A percentile compares a stretch with the other conserved stretches of the same genome.
phyloP scores from a whole-genome alignment of 2,329 filamentous ascomycete genomes.

The Epichloe baconii region DNA sequence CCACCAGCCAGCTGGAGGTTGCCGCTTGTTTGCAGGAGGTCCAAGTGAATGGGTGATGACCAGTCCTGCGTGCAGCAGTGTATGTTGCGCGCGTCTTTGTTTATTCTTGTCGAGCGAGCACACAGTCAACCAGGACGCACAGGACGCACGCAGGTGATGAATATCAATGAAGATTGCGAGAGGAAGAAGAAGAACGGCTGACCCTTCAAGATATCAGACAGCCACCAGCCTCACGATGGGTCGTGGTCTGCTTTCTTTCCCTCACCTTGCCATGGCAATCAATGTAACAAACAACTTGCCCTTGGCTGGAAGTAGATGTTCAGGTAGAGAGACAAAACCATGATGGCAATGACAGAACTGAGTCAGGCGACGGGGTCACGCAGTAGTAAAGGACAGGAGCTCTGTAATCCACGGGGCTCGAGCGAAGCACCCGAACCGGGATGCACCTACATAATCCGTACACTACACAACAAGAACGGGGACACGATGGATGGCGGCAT shows the following conservation, averaged over 20 bases:
- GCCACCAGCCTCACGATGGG: background rate
- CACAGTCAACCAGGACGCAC: background rate
- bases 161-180: background rate
- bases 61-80: background rate
- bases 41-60: background rate
- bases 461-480: background rate
- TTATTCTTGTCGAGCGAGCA: background rate
- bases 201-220: background rate
- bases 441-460: background rate
- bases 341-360: background rate
- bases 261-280: background rate
- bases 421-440: background rate
- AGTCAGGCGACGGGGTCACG: background rate
- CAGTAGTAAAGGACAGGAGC: background rate
- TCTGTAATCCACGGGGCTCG: background rate
- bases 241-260: background rate
- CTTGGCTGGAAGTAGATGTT: background rate
- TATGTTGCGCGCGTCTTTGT: background rate
- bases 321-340: background rate
- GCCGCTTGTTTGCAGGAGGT: background rate
- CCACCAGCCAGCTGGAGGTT: constrained; percentile 3
- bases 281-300: background rate
- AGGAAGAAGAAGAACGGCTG: background rate
- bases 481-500: background rate
- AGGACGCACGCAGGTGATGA: background rate